Base-by-base conservation (phyloP, 192 early-diverging fungal species). In the Mortierella alpina region DNA sequence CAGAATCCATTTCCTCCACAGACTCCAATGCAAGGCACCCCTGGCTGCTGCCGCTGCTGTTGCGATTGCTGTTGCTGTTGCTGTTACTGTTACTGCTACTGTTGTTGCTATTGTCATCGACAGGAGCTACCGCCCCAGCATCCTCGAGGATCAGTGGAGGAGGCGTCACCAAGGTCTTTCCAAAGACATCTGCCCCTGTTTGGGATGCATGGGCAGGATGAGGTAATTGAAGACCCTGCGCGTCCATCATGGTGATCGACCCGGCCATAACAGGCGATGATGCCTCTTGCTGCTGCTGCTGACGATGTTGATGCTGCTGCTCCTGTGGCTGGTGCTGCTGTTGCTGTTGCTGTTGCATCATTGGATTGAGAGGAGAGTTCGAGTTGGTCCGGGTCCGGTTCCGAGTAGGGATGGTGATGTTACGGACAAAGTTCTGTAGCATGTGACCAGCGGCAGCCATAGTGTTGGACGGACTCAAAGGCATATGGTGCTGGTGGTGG, bases 401-500 rank as follows among this genome's bases (percentile, higher is more conserved):
- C 10, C 77, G 54, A n/a, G 63, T 62, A 15, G 70, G 69, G 22
- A 61, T 72, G 1, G 63, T 57, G 17, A 80, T 68, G 48, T 72
- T 80, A 12, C 77, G 65, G 22, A 80, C 70, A 57, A 80, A 68
- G 53, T 80, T 80, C 48, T 67, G 69, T 11, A 80, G 67, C 68
- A 78, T 66, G 40, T 70, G 41, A 0, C 75, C 68, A 11, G 60
- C 70, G 7, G 54, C 53, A 0, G 61, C 51, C 23, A 71, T 53
- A 13, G 55, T 56, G 59, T 67, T 79, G 46, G 69, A 71, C 0
- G 67, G 69, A 48, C 68, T 79, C 17, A 59, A 47, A 8, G 71
- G 8, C 9, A 14, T 20, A 9, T 60, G 59, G 12, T 14, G 15
- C n/a, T 63, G 44, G 4, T 23, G 52, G 31, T 63, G 44, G 4